phyloP scores from a whole-genome alignment of 768 basidiomycete genomes.

The Fomitopsis serialis region DNA sequence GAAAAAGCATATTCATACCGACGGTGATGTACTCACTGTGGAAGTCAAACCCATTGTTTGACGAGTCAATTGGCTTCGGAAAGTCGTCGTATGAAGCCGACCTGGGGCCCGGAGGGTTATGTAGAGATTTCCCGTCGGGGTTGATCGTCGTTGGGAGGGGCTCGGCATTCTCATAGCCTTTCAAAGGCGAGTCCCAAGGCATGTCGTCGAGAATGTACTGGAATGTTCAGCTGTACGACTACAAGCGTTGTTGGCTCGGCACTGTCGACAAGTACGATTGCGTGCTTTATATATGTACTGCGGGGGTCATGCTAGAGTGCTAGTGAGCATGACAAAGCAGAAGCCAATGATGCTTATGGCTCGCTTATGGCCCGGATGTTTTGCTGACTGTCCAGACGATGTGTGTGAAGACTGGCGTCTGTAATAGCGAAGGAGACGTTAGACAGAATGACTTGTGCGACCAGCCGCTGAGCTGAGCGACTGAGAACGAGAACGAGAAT shows the following conservation, averaged over 20 bases:
- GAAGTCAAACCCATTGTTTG: conserved; percentile 66
- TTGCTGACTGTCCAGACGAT: no score
- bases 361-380: no score
- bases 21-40: conserved; percentile 42
- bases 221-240: neutral
- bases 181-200: conserved; percentile 18
- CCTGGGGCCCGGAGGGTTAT: conserved; percentile 38
- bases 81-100: conserved; percentile 52
- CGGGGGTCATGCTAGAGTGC: no score
- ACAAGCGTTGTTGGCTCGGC: no score
- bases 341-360: neutral
- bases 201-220: neutral
- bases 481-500: no score
- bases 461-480: no score
- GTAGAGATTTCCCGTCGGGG: conserved; percentile 51
- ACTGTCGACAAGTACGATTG: no score
- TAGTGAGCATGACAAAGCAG: neutral
- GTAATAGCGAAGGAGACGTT: no score
- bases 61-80: conserved; percentile 45
- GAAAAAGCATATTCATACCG: neutral
- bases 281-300: no score
- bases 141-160: conserved; percentile 37
- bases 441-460: no score
- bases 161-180: conserved; percentile 23
- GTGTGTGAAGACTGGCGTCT: no score